These are phyloP conservation scores for Porpolomopsis calyptriformis DNA, from an alignment of 768 basidiomycete genomes.

Conservation along the genomic window DNA sequence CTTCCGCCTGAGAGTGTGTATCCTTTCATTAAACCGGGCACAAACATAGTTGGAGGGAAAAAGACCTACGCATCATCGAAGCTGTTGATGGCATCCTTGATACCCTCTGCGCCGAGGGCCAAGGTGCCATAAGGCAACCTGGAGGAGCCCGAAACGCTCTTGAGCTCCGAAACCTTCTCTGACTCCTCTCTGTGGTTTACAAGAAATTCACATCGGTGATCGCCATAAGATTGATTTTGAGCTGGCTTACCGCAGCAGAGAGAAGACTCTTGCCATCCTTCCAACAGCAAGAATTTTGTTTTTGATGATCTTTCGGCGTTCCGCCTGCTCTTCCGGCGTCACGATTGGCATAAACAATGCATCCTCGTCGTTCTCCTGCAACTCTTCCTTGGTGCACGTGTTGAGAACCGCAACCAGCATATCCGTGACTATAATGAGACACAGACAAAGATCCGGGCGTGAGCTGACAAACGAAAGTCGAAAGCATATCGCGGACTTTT, in stretches of 20 bases:
- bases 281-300: constrained; percentile 98
- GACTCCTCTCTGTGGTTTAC: constrained; percentile 73
- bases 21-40: not conserved
- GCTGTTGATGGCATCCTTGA: constrained; percentile 85
- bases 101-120: constrained; percentile 83
- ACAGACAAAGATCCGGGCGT: no score
- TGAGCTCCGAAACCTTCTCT: constrained; percentile 94
- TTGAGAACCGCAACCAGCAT: constrained; percentile 97
- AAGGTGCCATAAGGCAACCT: constrained; percentile 77
- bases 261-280: constrained; percentile 92
- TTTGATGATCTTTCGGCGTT: constrained; percentile 87
- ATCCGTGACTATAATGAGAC: constrained; percentile 68
- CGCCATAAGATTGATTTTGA: not conserved
- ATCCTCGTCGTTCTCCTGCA: constrained; percentile 73
- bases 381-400: constrained; percentile 92
- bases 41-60: not conserved
- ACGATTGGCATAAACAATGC: constrained; percentile 30
- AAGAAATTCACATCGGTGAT: not conserved
- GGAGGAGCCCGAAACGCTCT: constrained; percentile 70
- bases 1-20: constrained; percentile 53
- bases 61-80: constrained; percentile 89
- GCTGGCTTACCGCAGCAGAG: constrained; percentile 74
- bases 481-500: constrained; percentile 62
- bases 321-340: constrained; percentile 39
- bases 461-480: no score